Percentiles rank a stretch among this genome's conserved stretches.
Conservation (phyloP, 768 basidiomycete species). For the Daedaleopsis nitida region DNA sequence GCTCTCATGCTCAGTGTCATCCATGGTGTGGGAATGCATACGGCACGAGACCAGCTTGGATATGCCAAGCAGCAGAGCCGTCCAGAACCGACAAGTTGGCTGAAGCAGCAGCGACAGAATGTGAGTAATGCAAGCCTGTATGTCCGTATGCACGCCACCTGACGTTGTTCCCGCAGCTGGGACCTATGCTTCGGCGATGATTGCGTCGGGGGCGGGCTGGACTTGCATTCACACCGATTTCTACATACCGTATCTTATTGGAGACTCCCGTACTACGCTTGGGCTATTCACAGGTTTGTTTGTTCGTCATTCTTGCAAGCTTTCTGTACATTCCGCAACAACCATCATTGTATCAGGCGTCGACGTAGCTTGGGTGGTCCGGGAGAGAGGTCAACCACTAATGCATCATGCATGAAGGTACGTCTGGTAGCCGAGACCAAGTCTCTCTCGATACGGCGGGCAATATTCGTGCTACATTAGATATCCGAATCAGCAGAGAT, state of each 20-base stretch:
- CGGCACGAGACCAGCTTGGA: conserved; percentile 60
- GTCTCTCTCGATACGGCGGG: neutral
- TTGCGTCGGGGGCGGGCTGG: too few species aligned
- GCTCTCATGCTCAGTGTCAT: conserved; percentile 78
- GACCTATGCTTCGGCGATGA: neutral
- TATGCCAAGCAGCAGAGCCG: conserved; percentile 44
- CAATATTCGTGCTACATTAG: neutral
- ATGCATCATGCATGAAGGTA: neutral
- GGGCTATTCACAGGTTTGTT: neutral
- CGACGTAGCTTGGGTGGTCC: neutral
- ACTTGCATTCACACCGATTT: neutral
- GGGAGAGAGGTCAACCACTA: too few species aligned
- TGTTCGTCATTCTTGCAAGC: neutral
- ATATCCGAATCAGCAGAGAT: neutral
- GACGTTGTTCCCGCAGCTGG: neutral
- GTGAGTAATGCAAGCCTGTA: conserved; percentile 28
- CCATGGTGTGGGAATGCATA: conserved; percentile 69
- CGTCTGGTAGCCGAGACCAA: conserved; percentile 2
- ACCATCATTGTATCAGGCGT: neutral
- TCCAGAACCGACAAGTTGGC: conserved; percentile 65
- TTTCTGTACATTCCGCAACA: neutral
- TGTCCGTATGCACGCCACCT: neutral
- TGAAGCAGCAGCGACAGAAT: conserved; percentile 64
- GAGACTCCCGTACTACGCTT: neutral
- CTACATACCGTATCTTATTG: neutral